A percentile compares a stretch with the other conserved stretches of the same genome.
Conservation (phyloP, 352 stramenopile genomes). For the Globisporangium yorkense region DNA sequence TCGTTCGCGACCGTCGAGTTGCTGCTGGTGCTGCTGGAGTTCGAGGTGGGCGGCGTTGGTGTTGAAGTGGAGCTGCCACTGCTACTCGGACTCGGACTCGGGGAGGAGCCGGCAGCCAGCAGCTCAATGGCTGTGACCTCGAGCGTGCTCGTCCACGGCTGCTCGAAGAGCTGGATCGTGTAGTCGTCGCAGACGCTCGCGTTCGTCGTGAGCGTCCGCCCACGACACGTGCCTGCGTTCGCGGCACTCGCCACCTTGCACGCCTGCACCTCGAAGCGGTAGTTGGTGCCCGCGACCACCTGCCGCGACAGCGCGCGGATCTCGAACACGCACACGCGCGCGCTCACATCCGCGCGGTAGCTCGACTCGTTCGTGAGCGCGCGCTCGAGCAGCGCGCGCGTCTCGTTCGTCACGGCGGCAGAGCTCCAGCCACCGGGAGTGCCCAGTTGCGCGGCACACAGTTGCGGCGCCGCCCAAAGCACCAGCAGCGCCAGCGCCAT, state of each 20-base stretch:
- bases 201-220: conserved; percentile 14
- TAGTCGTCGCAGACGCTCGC: conserved; percentile 28
- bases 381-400: conserved; percentile 13
- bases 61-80: conserved; percentile 2
- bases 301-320: conserved; percentile 29
- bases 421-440: not conserved
- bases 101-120: conserved; percentile 1
- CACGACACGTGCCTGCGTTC: conserved; percentile 34
- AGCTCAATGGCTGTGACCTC: conserved; percentile 46
- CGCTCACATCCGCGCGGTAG: conserved; percentile 18
- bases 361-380: conserved; percentile 24
- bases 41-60: not conserved
- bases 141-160: conserved; percentile 55
- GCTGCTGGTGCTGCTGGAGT: not conserved
- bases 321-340: conserved; percentile 35
- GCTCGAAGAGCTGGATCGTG: conserved; percentile 47
- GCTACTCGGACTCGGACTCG: conserved; percentile 5
- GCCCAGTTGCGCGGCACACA: not conserved
- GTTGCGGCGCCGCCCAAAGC: not conserved
- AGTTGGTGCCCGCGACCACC: conserved; percentile 74
- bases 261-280: conserved; percentile 55
- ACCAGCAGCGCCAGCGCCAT: not conserved
- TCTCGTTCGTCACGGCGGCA: not conserved
- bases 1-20: not conserved
- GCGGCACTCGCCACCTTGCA: conserved; percentile 26